Evolutionary conservation across 805 yeast genomes (phyloP).

Genomic region (Kluyveromyces lactis): DNA sequence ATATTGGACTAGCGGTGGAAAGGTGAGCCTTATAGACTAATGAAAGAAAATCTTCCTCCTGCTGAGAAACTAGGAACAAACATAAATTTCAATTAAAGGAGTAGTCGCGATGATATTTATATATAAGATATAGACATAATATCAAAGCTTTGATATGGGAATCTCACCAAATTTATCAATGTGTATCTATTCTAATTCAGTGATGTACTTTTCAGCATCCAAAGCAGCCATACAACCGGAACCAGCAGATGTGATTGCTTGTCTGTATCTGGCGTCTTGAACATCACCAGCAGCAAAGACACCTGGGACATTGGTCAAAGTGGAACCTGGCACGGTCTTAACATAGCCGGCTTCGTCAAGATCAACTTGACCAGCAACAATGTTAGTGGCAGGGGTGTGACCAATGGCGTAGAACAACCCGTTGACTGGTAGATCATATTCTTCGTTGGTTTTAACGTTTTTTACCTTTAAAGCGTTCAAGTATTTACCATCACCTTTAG

Average conservation of each 20-base stretch:
- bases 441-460: slow-evolving; percentile 66
- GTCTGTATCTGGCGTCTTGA: slow-evolving; percentile 94
- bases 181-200: slow-evolving; percentile 41
- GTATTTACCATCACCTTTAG: slow-evolving; percentile 89
- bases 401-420: slow-evolving; percentile 98
- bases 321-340: slow-evolving; percentile 80
- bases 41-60: no score
- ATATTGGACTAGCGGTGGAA: no score
- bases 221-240: slow-evolving; percentile 99
- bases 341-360: slow-evolving; percentile 86
- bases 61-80: no score
- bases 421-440: slow-evolving; percentile 61
- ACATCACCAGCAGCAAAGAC: slow-evolving; percentile 99
- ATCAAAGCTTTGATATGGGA: no score
- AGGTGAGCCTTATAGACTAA: no score
- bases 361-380: slow-evolving; percentile 70
- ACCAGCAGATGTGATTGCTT: slow-evolving; percentile 99
- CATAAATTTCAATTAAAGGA: no score
- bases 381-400: slow-evolving; percentile 87
- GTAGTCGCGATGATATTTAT: no score
- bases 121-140: no score
- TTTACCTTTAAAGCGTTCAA: slow-evolving; percentile 56
- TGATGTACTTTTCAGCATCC: slow-evolving; percentile 78
- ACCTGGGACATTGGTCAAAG: slow-evolving; percentile 80
- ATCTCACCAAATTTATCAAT: no score